Evolutionary conservation across 2,329 filamentous ascomycete genomes (phyloP).

Genomic region (Microcyclospora pomicola): DNA sequence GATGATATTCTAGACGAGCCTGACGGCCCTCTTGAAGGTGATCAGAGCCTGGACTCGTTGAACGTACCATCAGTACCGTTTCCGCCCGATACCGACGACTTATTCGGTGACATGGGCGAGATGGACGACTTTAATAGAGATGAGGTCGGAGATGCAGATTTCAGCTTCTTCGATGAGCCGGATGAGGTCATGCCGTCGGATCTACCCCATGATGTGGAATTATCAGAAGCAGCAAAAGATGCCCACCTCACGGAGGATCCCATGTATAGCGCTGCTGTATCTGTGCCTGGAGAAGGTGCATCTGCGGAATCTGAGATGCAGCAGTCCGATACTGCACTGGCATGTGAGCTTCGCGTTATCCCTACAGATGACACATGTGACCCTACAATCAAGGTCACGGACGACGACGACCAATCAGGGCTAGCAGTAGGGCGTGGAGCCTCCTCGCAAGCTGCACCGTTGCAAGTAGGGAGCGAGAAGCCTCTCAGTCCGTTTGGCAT

Average conservation of each 20-base stretch:
- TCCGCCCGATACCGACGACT: constrained; percentile 39
- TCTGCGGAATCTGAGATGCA: no score
- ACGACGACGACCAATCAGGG: no score
- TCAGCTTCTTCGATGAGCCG: constrained; percentile 60
- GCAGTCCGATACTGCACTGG: no score
- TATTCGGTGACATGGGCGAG: constrained; percentile 50
- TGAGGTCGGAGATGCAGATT: constrained; percentile 69
- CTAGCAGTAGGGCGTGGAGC: not conserved
- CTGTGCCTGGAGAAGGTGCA: no score
- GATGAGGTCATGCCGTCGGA: constrained; percentile 4
- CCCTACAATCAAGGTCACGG: no score
- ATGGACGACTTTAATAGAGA: constrained; percentile 54
- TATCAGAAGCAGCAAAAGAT: not conserved
- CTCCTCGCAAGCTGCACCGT: not conserved
- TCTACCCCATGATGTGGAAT: not conserved
- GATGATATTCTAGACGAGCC: no score
- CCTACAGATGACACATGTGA: no score
- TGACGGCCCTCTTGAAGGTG: not conserved
- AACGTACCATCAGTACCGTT: constrained; percentile 1
- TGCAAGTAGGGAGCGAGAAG: constrained; percentile 6
- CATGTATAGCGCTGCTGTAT: not conserved
- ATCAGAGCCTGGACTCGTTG: not conserved
- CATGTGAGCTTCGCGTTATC: no score
- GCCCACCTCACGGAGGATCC: not conserved
- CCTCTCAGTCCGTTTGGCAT: constrained; percentile 28